Percentiles rank a stretch among this genome's conserved stretches.
These are phyloP conservation scores for Eurotiales sp. DNA, from an alignment of 2,329 filamentous ascomycete genomes.

Conservation along the genomic window DNA sequence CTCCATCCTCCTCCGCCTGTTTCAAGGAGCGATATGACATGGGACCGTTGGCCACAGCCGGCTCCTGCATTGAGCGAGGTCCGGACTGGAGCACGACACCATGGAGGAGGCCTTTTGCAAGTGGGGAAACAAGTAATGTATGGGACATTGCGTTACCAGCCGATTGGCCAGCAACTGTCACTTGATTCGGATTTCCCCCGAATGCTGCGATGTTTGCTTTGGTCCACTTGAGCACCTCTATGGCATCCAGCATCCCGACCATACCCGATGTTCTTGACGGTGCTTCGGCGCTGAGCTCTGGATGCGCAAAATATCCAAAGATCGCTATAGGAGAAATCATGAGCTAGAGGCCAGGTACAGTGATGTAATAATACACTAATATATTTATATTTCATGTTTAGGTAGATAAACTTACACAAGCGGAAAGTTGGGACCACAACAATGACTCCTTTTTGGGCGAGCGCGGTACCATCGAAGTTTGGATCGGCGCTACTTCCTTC, in stretches of 20 bases:
- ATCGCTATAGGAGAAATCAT: no score
- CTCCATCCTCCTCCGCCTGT: background rate
- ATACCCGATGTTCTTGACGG: background rate
- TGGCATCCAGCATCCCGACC: background rate
- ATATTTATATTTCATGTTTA: no score
- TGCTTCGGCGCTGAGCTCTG: slow-evolving; percentile 8
- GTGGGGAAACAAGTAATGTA: background rate
- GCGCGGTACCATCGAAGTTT: slow-evolving; percentile 47
- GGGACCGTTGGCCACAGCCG: background rate
- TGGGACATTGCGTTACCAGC: slow-evolving; percentile 19
- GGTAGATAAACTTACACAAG: slow-evolving; percentile 1
- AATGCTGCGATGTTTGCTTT: slow-evolving; percentile 25
- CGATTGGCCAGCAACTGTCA: slow-evolving; percentile 25
- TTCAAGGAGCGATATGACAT: background rate
- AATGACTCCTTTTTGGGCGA: background rate
- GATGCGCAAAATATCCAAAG: slow-evolving; percentile 20
- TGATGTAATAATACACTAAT: no score
- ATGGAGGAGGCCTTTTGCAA: background rate
- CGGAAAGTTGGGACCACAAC: slow-evolving; percentile 21
- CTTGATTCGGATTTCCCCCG: slow-evolving; percentile 24
- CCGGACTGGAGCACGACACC: background rate
- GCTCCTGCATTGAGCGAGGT: background rate
- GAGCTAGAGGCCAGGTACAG: no score
- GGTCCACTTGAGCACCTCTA: slow-evolving; percentile 16
- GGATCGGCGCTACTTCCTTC: slow-evolving; percentile 49